These are phyloP conservation scores for Radiomyces spectabilis DNA, from an alignment of 192 early-diverging fungal genomes.

Conservation along the genomic window DNA sequence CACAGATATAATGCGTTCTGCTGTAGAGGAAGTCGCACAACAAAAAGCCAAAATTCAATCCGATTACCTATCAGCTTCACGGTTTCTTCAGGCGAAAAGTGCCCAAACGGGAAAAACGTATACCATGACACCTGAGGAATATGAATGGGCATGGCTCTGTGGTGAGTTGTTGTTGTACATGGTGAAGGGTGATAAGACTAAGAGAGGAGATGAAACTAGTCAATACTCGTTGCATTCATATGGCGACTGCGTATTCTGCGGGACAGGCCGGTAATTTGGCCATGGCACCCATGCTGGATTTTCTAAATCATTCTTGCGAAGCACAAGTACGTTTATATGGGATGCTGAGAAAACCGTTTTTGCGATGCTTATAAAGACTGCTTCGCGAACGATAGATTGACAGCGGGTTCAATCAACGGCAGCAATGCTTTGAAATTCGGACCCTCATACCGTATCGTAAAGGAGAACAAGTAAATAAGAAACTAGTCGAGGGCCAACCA, in stretches of 20 bases:
- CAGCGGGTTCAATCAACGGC: conserved; percentile 37
- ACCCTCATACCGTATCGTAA: conserved; percentile 49
- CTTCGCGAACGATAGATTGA: conserved; percentile 28
- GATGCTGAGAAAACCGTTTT: not conserved
- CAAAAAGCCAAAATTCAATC: conserved; percentile 38
- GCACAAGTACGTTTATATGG: conserved; percentile 17
- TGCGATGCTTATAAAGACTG: not conserved
- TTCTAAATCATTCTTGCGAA: conserved; percentile 61
- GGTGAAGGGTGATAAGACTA: not conserved
- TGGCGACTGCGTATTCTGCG: conserved; percentile 28
- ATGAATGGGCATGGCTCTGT: conserved; percentile 56
- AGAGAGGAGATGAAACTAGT: conserved; percentile 19
- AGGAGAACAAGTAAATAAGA: conserved; percentile 42
- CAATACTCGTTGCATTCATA: conserved; percentile 51
- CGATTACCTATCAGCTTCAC: conserved; percentile 24
- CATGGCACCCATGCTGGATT: conserved; percentile 68
- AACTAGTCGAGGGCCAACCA: not conserved
- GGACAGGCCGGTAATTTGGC: conserved; percentile 49
- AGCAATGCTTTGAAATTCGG: conserved; percentile 56
- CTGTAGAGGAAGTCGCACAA: conserved; percentile 30
- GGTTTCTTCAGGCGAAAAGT: conserved; percentile 22
- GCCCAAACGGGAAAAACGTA: conserved; percentile 11
- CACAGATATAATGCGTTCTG: not conserved
- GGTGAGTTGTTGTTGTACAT: conserved; percentile 25
- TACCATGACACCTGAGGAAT: conserved; percentile 25